Evolutionary conservation across 1,284 basidiomycete genomes (phyloP).

Genomic region (Cystobasidium sp.): DNA sequence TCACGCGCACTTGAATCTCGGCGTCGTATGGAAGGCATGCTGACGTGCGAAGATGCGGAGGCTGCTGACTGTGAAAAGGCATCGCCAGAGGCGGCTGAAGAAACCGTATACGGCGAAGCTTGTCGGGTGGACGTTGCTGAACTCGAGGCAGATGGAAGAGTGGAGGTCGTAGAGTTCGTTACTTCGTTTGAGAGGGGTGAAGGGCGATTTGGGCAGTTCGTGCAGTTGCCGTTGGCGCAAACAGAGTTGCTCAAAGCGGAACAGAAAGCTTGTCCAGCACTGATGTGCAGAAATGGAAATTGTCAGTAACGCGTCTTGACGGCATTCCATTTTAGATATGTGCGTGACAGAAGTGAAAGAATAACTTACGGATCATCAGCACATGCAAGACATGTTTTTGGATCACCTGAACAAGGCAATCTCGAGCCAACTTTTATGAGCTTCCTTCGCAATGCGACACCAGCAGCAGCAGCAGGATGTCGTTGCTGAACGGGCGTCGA

Average conservation of each 20-base stretch:
- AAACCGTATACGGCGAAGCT: conserved; percentile 1
- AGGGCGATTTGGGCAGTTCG: conserved; percentile 46
- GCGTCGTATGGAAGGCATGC: conserved; percentile 11
- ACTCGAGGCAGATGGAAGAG: not conserved
- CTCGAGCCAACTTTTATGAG: conserved; percentile 40
- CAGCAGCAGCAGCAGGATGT: conserved; percentile 28
- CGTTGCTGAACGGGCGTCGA: not conserved
- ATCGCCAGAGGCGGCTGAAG: not conserved
- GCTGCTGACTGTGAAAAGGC: not conserved
- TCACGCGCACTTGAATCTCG: conserved; percentile 33
- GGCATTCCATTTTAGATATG: not conserved
- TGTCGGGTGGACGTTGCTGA: not conserved
- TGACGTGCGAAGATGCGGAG: not conserved
- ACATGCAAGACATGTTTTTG: conserved; percentile 51
- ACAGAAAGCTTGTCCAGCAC: conserved; percentile 35
- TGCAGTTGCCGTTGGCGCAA: conserved; percentile 47
- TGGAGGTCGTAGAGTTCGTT: not conserved
- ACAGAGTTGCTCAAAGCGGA: conserved; percentile 36
- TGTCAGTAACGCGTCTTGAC: not conserved
- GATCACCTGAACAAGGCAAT: conserved; percentile 50
- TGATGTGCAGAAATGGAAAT: not conserved
- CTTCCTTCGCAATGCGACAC: conserved; percentile 23
- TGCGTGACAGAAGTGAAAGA: not conserved
- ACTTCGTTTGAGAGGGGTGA: conserved; percentile 20
- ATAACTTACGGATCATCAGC: conserved; percentile 51